phyloP scores from a whole-genome alignment of 108 stramenopile genomes.

The Nitzschia sp. region DNA sequence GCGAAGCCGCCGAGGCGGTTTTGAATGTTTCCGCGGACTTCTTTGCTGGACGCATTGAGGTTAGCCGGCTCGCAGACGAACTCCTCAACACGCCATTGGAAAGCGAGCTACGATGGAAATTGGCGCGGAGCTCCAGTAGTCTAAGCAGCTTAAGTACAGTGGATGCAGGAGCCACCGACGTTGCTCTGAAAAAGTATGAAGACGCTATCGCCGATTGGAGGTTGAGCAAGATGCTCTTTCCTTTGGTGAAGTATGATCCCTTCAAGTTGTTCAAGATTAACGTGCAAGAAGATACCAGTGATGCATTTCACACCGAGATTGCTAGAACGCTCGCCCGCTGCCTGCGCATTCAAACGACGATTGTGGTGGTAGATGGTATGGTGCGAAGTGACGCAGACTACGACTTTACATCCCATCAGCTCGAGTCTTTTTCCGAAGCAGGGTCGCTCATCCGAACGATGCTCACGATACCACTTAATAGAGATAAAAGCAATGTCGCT shows the following conservation, averaged over 20 bases:
- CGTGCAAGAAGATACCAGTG: conserved; percentile 1
- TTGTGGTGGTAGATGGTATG: conserved; percentile 37
- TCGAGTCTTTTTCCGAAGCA: conserved; percentile 13
- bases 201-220: conserved; percentile 35
- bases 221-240: conserved; percentile 22
- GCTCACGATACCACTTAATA: conserved; percentile 18
- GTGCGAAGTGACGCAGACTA: conserved; percentile 29
- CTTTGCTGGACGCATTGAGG: conserved; percentile 22
- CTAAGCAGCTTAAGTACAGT: background rate
- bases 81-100: conserved; percentile 17
- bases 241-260: conserved; percentile 29
- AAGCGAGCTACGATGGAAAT: conserved; percentile 2
- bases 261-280: conserved; percentile 11
- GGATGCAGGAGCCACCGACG: conserved; percentile 2
- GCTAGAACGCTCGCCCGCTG: conserved; percentile 31
- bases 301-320: conserved; percentile 22
- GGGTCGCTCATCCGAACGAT: conserved; percentile 30
- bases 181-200: conserved; percentile 26
- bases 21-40: conserved; percentile 23
- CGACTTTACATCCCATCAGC: conserved; percentile 18
- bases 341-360: conserved; percentile 36
- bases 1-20: conserved; percentile 35
- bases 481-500: conserved; percentile 10
- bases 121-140: background rate
- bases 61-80: conserved; percentile 23